Conservation (phyloP, 371 early-diverging fungal genomes). For the Conidiobolus incongruus region DNA sequence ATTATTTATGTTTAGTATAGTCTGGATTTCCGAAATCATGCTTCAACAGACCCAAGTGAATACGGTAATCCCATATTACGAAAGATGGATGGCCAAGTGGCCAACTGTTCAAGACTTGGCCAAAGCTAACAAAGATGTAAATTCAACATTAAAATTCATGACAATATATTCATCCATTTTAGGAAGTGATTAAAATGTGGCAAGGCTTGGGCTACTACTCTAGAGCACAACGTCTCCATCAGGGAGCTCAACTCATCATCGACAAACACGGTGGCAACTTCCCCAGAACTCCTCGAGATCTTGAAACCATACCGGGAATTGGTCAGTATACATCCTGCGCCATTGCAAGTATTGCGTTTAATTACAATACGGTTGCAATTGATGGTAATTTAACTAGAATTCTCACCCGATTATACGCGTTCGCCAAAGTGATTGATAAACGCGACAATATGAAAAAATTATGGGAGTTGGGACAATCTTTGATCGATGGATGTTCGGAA, state of each 20-base stretch:
- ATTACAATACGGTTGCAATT: conserved; percentile 30
- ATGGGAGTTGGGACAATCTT: conserved; percentile 33
- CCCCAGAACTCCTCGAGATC: conserved; percentile 24
- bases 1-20: too few species aligned
- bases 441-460: conserved; percentile 24
- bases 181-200: conserved; percentile 48
- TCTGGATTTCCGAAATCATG: conserved; percentile 75
- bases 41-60: conserved; percentile 62
- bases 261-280: conserved; percentile 23
- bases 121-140: conserved; percentile 33
- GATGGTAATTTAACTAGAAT: conserved; percentile 73
- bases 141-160: not conserved
- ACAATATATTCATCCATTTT: not conserved
- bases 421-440: conserved; percentile 46
- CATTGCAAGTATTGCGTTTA: conserved; percentile 49
- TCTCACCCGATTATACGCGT: conserved; percentile 33
- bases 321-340: conserved; percentile 38
- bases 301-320: conserved; percentile 48
- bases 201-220: conserved; percentile 68
- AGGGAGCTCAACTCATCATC: conserved; percentile 40
- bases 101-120: conserved; percentile 50
- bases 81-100: conserved; percentile 49
- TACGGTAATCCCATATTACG: conserved; percentile 47
- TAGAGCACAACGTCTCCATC: conserved; percentile 41
- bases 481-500: conserved; percentile 21